Percentiles rank a stretch among this genome's conserved stretches.
Conservation (phyloP, 2,329 filamentous ascomycete species). For the Beauveria varroae region DNA sequence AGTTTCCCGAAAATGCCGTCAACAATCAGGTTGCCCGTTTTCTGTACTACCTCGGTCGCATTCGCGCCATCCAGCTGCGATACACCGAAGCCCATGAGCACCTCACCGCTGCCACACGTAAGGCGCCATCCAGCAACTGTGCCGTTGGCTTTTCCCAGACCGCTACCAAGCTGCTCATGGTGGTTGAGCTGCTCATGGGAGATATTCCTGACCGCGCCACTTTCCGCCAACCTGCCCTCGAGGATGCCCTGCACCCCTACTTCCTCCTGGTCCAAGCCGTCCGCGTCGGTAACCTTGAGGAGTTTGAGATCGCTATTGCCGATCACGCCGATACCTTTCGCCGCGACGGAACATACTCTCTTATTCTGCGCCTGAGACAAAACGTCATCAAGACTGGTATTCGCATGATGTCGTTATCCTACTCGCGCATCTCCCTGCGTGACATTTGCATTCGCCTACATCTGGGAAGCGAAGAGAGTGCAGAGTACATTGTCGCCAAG, state of each 20-base stretch:
- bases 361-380: constrained; percentile 89
- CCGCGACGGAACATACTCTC: constrained; percentile 87
- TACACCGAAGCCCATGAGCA: constrained; percentile 97
- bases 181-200: constrained; percentile 96
- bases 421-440: constrained; percentile 91
- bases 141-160: constrained; percentile 94
- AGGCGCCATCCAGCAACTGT: constrained; percentile 82
- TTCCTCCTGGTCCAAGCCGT: constrained; percentile 91
- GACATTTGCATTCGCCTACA: constrained; percentile 96
- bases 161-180: constrained; percentile 90
- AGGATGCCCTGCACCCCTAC: constrained; percentile 84
- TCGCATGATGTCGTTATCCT: constrained; percentile 97
- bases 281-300: constrained; percentile 89
- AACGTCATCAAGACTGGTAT: constrained; percentile 99
- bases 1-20: constrained; percentile 87
- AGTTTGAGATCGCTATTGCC: constrained; percentile 82
- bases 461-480: constrained; percentile 90
- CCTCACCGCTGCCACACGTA: constrained; percentile 85
- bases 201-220: constrained; percentile 94
- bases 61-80: constrained; percentile 89
- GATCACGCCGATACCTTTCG: constrained; percentile 79
- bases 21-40: constrained; percentile 98
- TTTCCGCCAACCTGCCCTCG: constrained; percentile 83
- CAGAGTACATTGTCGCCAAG: constrained; percentile 98
- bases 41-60: constrained; percentile 93